These are phyloP conservation scores for Pseudocercospora eumusae DNA, from an alignment of 2,329 filamentous ascomycete species.

Conservation along the genomic window DNA sequence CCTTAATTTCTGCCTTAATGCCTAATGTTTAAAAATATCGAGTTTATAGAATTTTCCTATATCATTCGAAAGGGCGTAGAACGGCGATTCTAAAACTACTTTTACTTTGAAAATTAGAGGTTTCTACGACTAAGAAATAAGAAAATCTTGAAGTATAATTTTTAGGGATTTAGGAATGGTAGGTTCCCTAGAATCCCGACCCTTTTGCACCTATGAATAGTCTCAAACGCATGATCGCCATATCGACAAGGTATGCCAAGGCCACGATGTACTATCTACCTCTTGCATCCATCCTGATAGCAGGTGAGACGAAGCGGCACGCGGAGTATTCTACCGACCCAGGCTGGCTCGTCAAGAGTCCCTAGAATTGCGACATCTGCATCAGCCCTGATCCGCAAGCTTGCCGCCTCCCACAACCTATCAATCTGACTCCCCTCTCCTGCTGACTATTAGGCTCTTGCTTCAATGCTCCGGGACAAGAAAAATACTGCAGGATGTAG, in stretches of 20 bases:
- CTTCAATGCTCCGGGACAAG: not conserved
- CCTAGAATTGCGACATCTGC: conserved; percentile 9
- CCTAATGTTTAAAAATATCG: too few species aligned
- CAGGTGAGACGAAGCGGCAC: not conserved
- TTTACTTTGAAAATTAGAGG: too few species aligned
- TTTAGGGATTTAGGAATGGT: too few species aligned
- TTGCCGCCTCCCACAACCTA: not conserved
- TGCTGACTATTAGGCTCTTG: conserved; percentile 8
- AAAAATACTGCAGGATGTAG: conserved; percentile 12
- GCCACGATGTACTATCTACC: not conserved
- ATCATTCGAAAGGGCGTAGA: too few species aligned
- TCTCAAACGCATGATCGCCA: too few species aligned
- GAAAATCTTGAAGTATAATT: too few species aligned
- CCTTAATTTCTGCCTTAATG: too few species aligned
- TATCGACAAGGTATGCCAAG: not conserved
- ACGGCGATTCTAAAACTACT: too few species aligned
- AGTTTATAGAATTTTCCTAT: too few species aligned
- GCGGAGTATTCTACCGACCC: not conserved
- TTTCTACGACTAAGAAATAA: too few species aligned
- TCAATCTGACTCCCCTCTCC: conserved; percentile 12
- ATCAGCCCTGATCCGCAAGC: not conserved
- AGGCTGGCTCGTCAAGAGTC: conserved; percentile 7
- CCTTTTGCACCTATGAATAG: too few species aligned
- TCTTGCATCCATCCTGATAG: not conserved
- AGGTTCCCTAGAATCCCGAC: too few species aligned